Conservation (phyloP, 176 grass and related monocot species). For the Chrysopogon serrulatus region DNA sequence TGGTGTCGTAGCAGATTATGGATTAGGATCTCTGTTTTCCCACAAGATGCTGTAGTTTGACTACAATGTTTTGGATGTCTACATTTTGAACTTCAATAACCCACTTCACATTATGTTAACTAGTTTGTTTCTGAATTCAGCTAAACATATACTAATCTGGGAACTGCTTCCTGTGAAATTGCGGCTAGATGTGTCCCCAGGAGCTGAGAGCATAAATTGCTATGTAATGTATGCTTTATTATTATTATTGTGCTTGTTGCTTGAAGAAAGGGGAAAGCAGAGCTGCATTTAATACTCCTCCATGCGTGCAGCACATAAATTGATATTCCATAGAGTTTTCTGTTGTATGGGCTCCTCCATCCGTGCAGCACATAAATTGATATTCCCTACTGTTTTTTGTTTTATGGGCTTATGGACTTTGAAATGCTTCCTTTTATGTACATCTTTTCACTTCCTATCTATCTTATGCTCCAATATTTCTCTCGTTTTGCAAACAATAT, state of each 20-base stretch:
- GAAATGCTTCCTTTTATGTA: not conserved
- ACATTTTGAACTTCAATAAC: not conserved
- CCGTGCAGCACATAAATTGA: no score
- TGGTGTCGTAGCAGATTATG: no score
- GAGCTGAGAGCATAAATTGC: not conserved
- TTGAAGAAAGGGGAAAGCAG: not conserved
- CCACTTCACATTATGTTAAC: not conserved
- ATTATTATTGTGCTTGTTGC: not conserved
- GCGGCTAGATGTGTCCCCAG: not conserved
- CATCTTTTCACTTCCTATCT: no score
- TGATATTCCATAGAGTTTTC: no score
- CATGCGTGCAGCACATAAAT: not conserved
- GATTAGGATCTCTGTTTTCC: not conserved
- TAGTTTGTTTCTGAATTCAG: not conserved
- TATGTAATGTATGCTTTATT: not conserved
- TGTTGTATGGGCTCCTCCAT: no score
- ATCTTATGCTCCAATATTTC: not conserved
- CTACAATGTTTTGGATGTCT: not conserved
- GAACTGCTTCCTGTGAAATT: not conserved
- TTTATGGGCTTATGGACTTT: not conserved
- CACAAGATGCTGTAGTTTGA: not conserved
- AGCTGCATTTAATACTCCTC: conserved; percentile 5
- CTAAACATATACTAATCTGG: not conserved
- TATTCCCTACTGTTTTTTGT: not conserved
- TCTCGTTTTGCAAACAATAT: not conserved